Conservation (phyloP, 2,329 filamentous ascomycete species). For the Talaromyces sp. region DNA sequence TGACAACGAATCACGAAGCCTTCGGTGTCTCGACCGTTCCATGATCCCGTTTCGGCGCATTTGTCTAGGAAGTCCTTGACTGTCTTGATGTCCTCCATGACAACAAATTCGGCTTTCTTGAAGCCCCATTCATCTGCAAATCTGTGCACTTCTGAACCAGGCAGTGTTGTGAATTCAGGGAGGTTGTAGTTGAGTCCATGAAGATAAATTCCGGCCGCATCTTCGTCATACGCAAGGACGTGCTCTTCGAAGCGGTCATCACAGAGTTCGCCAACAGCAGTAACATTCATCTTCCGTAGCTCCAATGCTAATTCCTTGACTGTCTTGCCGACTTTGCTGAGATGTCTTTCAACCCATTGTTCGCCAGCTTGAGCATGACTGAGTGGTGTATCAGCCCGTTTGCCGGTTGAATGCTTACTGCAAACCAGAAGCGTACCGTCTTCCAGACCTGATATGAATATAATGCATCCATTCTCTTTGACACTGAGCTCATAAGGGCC, state of each 20-base stretch:
- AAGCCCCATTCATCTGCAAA: slow-evolving; percentile 95
- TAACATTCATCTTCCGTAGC: slow-evolving; percentile 77
- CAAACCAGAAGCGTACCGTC: slow-evolving; percentile 91
- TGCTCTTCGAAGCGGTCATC: slow-evolving; percentile 97
- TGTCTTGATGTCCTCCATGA: slow-evolving; percentile 68
- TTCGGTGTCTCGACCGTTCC: slow-evolving; percentile 88
- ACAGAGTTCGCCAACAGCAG: slow-evolving; percentile 91
- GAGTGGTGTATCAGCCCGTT: slow-evolving; percentile 64
- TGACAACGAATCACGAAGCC: slow-evolving; percentile 95
- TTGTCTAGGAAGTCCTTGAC: slow-evolving; percentile 79
- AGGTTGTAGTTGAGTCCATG: slow-evolving; percentile 95
- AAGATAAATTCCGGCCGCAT: slow-evolving; percentile 84
- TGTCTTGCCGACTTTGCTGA: slow-evolving; percentile 72
- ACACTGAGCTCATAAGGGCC: slow-evolving; percentile 93
- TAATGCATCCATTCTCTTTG: slow-evolving; percentile 99
- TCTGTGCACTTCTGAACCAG: slow-evolving; percentile 74
- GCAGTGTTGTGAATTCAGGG: slow-evolving; percentile 85
- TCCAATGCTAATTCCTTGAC: slow-evolving; percentile 73
- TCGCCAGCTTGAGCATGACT: slow-evolving; percentile 87
- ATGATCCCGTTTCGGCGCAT: slow-evolving; percentile 82
- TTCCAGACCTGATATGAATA: slow-evolving; percentile 89
- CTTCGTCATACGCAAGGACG: slow-evolving; percentile 80
- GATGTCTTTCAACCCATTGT: slow-evolving; percentile 73
- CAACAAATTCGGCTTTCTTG: slow-evolving; percentile 76
- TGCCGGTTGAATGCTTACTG: slow-evolving; percentile 95